Base-by-base conservation (phyloP, 768 basidiomycete genomes). In the Trametes maxima region DNA sequence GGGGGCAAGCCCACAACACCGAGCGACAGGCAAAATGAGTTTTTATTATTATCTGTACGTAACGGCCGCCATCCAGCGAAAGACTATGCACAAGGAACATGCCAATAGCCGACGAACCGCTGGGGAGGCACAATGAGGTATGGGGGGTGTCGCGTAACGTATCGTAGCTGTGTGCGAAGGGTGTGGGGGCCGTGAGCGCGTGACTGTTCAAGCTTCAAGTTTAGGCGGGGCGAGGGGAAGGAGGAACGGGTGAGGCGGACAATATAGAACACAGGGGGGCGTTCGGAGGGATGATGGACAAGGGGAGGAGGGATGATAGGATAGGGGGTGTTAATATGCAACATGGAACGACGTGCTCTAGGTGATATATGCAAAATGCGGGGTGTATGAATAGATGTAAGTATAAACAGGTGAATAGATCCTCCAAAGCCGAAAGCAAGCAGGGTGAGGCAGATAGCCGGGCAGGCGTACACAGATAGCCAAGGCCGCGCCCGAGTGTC, bases 141-240 rank as follows among this genome's bases (percentile, higher is more conserved):
- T 55, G 54, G 33, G 60, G 24, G 57, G 62, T 63, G 52, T 63
- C 62, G 62, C 62, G 62, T 62, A 63, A 63, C 62, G 62, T 63
- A 63, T 63, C 62, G 62, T 63, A 58, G 51, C 40, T 37, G 24
- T 19, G 57, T 54, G 50, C 13, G 59, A 54, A 54, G 45, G 59
- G 52, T 47, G 59, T 40, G 33, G 25, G 42, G 24, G 48, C 48
- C 16, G 54, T 58, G 55, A 21, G 46, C 21, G 45, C 22, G 2
- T 24, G 14, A 28, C 5, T 21, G 53, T 21, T 40, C 6, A 42
- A 37, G 21, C 22, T 36, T 36, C 13, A 22, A 10, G 40, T 24
- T 33, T 33, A 33, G 28, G 42, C 16, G 28, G 43, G 43, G 7
- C 11, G 8, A 3, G 44, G 44, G 13, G 21, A 21, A 11, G 19